phyloP scores from a whole-genome alignment of 1,139 yeast genomes.

The Hemisphaericaspora subhashii region DNA sequence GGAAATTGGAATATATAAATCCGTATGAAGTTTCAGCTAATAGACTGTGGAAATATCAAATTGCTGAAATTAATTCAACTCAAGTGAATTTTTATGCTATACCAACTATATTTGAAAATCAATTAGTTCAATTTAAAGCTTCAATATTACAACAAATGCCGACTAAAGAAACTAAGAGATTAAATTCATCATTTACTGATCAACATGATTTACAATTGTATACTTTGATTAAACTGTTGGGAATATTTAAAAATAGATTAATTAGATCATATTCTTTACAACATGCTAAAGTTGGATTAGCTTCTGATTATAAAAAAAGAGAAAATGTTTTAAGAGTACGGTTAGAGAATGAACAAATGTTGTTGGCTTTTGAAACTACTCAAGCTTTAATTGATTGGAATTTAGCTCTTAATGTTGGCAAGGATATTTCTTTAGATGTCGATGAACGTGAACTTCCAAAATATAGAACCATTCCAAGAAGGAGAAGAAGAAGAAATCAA shows the following conservation, averaged over 20 bases:
- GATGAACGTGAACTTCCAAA: slow-evolving; percentile 59
- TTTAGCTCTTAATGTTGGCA: slow-evolving; percentile 56
- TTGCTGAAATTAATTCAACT: slow-evolving; percentile 72
- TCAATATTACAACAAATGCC: slow-evolving; percentile 17
- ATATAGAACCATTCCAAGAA: slow-evolving; percentile 72
- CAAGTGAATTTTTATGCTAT: slow-evolving; percentile 63
- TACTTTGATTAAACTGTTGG: slow-evolving; percentile 31
- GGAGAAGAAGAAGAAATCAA: slow-evolving; percentile 33
- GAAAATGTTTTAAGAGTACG: slow-evolving; percentile 60
- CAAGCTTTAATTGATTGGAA: slow-evolving; percentile 70
- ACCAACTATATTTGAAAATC: slow-evolving; percentile 35
- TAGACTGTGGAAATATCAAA: slow-evolving; percentile 61
- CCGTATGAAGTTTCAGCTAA: slow-evolving; percentile 64
- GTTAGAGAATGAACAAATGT: slow-evolving; percentile 66
- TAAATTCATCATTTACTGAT: slow-evolving; percentile 31
- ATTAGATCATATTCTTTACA: slow-evolving; percentile 65
- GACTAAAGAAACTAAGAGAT: slow-evolving; percentile 12
- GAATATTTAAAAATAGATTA: slow-evolving; percentile 25
- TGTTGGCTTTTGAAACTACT: slow-evolving; percentile 53
- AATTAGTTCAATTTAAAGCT: slow-evolving; percentile 23
- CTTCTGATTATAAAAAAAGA: slow-evolving; percentile 65
- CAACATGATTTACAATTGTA: slow-evolving; percentile 40
- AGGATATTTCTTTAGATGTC: slow-evolving; percentile 64
- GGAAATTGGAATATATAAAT: slow-evolving; percentile 65
- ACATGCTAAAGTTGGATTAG: slow-evolving; percentile 67